A percentile compares a stretch with the other conserved stretches of the same genome.
These are phyloP conservation scores for Salix brachista DNA, from an alignment of 345 rosid genomes.

Conservation along the genomic window DNA sequence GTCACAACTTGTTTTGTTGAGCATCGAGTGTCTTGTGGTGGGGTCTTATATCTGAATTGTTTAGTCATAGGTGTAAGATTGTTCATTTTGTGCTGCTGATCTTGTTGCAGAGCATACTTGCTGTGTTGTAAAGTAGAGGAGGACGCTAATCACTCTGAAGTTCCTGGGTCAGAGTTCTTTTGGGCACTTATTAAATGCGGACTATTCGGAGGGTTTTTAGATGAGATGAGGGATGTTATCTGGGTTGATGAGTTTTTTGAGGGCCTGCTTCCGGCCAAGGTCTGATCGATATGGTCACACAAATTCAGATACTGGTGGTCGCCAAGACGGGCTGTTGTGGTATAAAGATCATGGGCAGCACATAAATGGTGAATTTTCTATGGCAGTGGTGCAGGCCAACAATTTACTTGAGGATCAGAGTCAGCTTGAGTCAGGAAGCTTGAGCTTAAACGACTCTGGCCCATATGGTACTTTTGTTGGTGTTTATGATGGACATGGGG, in stretches of 20 bases:
- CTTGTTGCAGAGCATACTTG: conserved; percentile 19
- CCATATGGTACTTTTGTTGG: conserved; percentile 91
- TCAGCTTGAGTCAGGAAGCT: conserved; percentile 81
- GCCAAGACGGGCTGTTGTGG: conserved; percentile 83
- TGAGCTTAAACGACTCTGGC: conserved; percentile 49
- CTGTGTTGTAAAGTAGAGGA: conserved; percentile 15
- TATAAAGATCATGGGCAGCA: conserved; percentile 74
- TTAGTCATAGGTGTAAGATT: background rate
- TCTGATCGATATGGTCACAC: conserved; percentile 53
- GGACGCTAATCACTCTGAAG: conserved; percentile 1
- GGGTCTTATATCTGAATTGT: background rate
- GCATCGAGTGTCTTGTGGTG: background rate
- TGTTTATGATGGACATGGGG: conserved; percentile 86
- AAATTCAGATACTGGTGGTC: conserved; percentile 57
- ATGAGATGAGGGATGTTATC: conserved; percentile 97
- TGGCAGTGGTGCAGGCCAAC: conserved; percentile 94
- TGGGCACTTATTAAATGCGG: conserved; percentile 42
- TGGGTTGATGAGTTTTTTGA: conserved; percentile 67
- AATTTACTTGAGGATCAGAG: conserved; percentile 89
- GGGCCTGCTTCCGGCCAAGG: conserved; percentile 85
- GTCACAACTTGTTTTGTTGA: background rate
- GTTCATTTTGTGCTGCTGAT: conserved; percentile 16
- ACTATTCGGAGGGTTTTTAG: conserved; percentile 48
- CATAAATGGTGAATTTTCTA: conserved; percentile 75
- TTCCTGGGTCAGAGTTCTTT: conserved; percentile 17